Evolutionary conservation across 371 early-diverging fungal genomes (phyloP).

Genomic region (Nematocida sp.): DNA sequence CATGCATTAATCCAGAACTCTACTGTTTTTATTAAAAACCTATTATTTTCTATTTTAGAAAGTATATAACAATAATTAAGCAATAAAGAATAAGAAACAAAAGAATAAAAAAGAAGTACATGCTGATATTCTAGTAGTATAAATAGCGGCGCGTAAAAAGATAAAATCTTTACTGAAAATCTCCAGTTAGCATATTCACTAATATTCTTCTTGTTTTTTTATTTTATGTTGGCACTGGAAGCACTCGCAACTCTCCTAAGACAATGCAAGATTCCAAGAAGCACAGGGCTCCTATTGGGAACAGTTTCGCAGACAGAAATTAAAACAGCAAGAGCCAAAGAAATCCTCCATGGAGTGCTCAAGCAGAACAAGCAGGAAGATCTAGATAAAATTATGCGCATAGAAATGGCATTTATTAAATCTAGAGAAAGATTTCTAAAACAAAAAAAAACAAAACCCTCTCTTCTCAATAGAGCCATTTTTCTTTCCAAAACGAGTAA

Average conservation of each 20-base stretch:
- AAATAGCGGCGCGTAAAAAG: too few species aligned
- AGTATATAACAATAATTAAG: too few species aligned
- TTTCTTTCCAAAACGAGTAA: background rate
- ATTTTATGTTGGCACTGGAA: slow-evolving; percentile 1
- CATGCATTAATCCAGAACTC: too few species aligned
- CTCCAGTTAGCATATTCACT: slow-evolving; percentile 17
- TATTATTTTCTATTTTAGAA: background rate
- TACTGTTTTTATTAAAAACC: too few species aligned
- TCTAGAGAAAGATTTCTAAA: slow-evolving; percentile 11
- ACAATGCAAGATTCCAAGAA: slow-evolving; percentile 20
- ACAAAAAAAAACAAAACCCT: background rate
- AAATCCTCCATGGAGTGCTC: slow-evolving; percentile 12
- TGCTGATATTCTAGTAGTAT: too few species aligned
- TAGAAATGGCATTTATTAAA: slow-evolving; percentile 31
- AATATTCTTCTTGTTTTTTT: slow-evolving; percentile 12
- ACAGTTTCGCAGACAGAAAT: background rate
- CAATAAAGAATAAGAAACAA: background rate
- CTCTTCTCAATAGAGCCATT: slow-evolving; percentile 10
- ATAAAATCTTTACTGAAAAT: slow-evolving; percentile 2
- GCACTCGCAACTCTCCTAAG: slow-evolving; percentile 13
- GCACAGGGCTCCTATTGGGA: background rate
- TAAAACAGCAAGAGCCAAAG: slow-evolving; percentile 25
- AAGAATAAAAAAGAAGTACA: too few species aligned
- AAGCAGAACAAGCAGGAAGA: background rate
- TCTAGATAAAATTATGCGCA: background rate